Evolutionary conservation across 1,139 yeast genomes (phyloP).

Genomic region (Sugiyamaella pinicola): DNA sequence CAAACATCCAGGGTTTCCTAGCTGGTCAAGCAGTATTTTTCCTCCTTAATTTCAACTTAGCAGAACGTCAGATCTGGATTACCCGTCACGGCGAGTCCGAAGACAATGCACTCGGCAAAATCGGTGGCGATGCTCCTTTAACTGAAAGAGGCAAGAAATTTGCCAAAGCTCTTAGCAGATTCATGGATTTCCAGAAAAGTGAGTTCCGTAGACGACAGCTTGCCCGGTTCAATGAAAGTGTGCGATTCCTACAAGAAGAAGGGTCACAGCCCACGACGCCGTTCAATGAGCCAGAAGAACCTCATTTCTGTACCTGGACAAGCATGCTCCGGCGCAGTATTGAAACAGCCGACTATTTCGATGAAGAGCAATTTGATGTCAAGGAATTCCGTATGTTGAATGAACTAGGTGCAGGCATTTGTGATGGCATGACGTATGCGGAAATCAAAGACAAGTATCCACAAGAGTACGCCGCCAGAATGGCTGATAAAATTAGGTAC

Average conservation of each 20-base stretch:
- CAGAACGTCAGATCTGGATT: conserved; percentile 93
- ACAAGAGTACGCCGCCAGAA: conserved; percentile 73
- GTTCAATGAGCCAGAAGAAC: conserved; percentile 51
- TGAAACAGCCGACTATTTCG: conserved; percentile 77
- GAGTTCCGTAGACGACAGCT: conserved; percentile 70
- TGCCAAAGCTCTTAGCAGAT: conserved; percentile 68
- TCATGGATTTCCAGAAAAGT: conserved; percentile 70
- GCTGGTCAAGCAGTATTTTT: conserved; percentile 94
- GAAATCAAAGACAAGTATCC: conserved; percentile 75
- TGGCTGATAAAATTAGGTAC: conserved; percentile 74
- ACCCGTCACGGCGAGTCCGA: conserved; percentile 92
- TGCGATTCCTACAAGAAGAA: conserved; percentile 36
- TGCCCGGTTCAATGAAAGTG: conserved; percentile 51
- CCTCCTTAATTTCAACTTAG: conserved; percentile 82
- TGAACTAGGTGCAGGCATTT: conserved; percentile 89
- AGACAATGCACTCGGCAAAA: conserved; percentile 79
- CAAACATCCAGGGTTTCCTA: conserved; percentile 85
- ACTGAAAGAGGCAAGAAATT: conserved; percentile 80
- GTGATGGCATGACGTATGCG: conserved; percentile 88
- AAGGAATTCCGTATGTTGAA: conserved; percentile 93
- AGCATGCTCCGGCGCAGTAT: conserved; percentile 79
- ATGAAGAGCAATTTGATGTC: conserved; percentile 64
- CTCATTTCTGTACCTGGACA: conserved; percentile 90
- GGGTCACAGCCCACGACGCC: conserved; percentile 43
- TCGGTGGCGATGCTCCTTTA: conserved; percentile 89